Evolutionary conservation across 2,329 filamentous ascomycete genomes (phyloP).

Genomic region (Talaromyces sp.): DNA sequence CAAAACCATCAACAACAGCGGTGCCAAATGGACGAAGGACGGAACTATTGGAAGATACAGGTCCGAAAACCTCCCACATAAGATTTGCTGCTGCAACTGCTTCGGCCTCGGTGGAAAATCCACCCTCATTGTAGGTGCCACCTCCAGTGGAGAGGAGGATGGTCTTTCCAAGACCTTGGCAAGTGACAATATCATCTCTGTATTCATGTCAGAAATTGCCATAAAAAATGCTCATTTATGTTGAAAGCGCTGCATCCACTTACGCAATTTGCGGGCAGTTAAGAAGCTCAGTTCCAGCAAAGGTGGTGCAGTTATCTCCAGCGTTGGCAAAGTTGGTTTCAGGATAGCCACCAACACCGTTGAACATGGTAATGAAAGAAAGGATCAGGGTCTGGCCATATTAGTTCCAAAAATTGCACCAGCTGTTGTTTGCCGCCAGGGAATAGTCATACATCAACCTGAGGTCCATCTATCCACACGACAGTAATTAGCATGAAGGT

Average conservation of each 20-base stretch:
- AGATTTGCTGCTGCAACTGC: conserved; percentile 59
- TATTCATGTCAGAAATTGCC: neutral
- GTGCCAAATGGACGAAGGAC: conserved; percentile 65
- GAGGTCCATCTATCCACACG: conserved; percentile 1
- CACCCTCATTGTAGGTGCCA: conserved; percentile 68
- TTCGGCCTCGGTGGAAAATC: conserved; percentile 55
- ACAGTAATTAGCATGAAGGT: neutral
- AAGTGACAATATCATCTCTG: conserved; percentile 53
- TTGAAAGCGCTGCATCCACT: conserved; percentile 24
- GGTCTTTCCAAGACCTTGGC: conserved; percentile 67
- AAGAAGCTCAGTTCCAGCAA: conserved; percentile 59
- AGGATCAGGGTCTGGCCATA: conserved; percentile 63
- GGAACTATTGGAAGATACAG: conserved; percentile 44
- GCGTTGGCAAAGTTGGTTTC: conserved; percentile 65
- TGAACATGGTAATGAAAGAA: conserved; percentile 62
- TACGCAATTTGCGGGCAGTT: conserved; percentile 66
- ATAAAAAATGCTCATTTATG: conserved; percentile 3
- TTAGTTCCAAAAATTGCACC: neutral
- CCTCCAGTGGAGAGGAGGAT: conserved; percentile 71
- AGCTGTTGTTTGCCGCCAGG: neutral
- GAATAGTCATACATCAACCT: conserved; percentile 14
- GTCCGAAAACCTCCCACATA: conserved; percentile 71
- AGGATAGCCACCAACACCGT: conserved; percentile 49
- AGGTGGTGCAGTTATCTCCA: conserved; percentile 59
- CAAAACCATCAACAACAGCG: conserved; percentile 69